Evolutionary conservation across 768 basidiomycete species (phyloP).

Genomic region (Nidula microcarpa): DNA sequence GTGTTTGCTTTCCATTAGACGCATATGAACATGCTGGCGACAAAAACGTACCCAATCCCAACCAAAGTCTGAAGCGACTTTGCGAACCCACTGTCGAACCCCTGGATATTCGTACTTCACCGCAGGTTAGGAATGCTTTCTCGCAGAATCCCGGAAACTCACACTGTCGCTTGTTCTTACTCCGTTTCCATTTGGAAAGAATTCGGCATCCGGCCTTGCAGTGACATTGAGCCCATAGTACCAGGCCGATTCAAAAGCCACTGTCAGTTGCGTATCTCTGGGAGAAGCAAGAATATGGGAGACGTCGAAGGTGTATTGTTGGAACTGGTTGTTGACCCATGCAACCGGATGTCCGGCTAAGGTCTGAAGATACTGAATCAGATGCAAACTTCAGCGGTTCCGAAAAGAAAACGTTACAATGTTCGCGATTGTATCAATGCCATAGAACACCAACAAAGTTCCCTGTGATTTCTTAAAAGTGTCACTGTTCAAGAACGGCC

Average conservation of each 20-base stretch:
- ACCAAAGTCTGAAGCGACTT: slow-evolving; percentile 52
- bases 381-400: neutral
- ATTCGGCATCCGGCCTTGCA: slow-evolving; percentile 42
- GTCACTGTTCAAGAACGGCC: slow-evolving; percentile 32
- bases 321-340: slow-evolving; percentile 59
- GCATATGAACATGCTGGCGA: neutral
- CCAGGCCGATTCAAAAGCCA: slow-evolving; percentile 51
- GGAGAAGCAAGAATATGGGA: slow-evolving; percentile 34
- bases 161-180: slow-evolving; percentile 23
- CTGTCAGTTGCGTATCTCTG: slow-evolving; percentile 40
- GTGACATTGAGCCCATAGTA: slow-evolving; percentile 53
- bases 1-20: neutral
- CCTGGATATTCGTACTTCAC: slow-evolving; percentile 47
- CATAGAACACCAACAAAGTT: slow-evolving; percentile 50
- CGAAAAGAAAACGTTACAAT: slow-evolving; percentile 31
- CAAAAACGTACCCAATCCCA: slow-evolving; percentile 51
- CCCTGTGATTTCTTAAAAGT: slow-evolving; percentile 15
- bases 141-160: slow-evolving; percentile 1
- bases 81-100: slow-evolving; percentile 45
- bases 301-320: slow-evolving; percentile 51
- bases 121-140: too few relatives aligned
- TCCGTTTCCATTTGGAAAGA: slow-evolving; percentile 26
- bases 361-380: slow-evolving; percentile 25
- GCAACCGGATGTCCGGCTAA: slow-evolving; percentile 48
- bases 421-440: slow-evolving; percentile 55